A percentile compares a stretch with the other conserved stretches of the same genome.
phyloP scores from a whole-genome alignment of 768 basidiomycete species.

The Podaxis sp. region DNA sequence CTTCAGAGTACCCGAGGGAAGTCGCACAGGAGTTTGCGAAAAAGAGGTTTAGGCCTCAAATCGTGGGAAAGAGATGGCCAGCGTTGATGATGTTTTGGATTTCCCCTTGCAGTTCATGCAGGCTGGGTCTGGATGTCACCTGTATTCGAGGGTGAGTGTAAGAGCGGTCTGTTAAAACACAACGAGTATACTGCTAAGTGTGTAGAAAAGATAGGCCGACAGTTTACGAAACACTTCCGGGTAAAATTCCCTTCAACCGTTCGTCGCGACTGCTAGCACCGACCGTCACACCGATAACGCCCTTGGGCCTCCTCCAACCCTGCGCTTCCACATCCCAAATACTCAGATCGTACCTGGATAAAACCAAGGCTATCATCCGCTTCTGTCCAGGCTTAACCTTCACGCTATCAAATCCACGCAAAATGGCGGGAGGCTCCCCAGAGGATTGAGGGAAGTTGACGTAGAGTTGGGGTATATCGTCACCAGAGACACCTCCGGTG shows the following conservation, averaged over 20 bases:
- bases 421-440: slow-evolving; percentile 68
- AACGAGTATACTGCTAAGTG: too few species aligned
- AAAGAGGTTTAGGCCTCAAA: slow-evolving; percentile 38
- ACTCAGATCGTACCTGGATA: slow-evolving; percentile 69
- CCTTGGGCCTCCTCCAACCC: slow-evolving; percentile 71
- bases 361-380: slow-evolving; percentile 45
- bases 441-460: slow-evolving; percentile 61
- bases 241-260: slow-evolving; percentile 45
- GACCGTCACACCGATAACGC: slow-evolving; percentile 58
- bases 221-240: slow-evolving; percentile 5
- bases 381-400: slow-evolving; percentile 46
- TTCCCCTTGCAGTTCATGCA: too few species aligned
- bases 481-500: slow-evolving; percentile 56
- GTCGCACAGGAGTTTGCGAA: slow-evolving; percentile 36
- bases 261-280: slow-evolving; percentile 69
- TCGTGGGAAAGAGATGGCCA: too few species aligned
- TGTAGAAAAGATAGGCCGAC: too few species aligned
- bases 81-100: too few species aligned
- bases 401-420: slow-evolving; percentile 67
- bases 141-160: too few species aligned
- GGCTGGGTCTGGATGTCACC: too few species aligned
- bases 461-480: slow-evolving; percentile 76
- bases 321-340: slow-evolving; percentile 76
- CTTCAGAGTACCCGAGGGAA: not conserved
- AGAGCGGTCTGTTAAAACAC: too few species aligned